phyloP scores from a whole-genome alignment of 2,329 filamentous ascomycete genomes.

The Aureobasidium pullulans region DNA sequence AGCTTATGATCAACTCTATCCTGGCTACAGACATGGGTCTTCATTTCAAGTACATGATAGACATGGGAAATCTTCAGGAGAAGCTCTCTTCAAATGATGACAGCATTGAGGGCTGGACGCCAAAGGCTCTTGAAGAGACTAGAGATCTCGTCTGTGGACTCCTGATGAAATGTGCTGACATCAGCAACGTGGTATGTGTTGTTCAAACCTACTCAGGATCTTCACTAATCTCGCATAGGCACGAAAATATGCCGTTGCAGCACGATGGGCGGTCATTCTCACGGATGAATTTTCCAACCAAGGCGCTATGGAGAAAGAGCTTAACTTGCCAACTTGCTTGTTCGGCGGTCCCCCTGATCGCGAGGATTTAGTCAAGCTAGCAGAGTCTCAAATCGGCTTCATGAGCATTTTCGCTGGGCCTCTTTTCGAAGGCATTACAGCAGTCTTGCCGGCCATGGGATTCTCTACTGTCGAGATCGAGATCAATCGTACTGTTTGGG shows the following conservation, averaged over 20 bases:
- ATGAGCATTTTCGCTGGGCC: conserved; percentile 95
- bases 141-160: conserved; percentile 79
- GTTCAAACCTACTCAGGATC: neutral
- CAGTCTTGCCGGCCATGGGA: conserved; percentile 75
- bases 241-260: conserved; percentile 71
- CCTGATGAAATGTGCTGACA: conserved; percentile 96
- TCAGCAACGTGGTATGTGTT: conserved; percentile 84
- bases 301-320: conserved; percentile 80
- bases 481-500: conserved; percentile 68
- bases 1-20: conserved; percentile 94
- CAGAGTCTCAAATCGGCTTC: conserved; percentile 85
- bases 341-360: conserved; percentile 72
- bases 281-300: conserved; percentile 93
- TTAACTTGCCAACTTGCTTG: conserved; percentile 80
- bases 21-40: conserved; percentile 95
- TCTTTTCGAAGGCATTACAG: conserved; percentile 79
- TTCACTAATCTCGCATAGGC: conserved; percentile 46
- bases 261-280: conserved; percentile 87
- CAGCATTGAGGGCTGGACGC: conserved; percentile 64
- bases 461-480: conserved; percentile 80
- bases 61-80: conserved; percentile 70
- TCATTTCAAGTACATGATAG: conserved; percentile 95
- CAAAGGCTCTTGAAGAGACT: conserved; percentile 66
- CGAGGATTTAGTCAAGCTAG: conserved; percentile 74
- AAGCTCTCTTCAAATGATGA: conserved; percentile 62